Evolutionary conservation across 192 early-diverging fungal species (phyloP).

Genomic region (Mortierella antarctica): DNA sequence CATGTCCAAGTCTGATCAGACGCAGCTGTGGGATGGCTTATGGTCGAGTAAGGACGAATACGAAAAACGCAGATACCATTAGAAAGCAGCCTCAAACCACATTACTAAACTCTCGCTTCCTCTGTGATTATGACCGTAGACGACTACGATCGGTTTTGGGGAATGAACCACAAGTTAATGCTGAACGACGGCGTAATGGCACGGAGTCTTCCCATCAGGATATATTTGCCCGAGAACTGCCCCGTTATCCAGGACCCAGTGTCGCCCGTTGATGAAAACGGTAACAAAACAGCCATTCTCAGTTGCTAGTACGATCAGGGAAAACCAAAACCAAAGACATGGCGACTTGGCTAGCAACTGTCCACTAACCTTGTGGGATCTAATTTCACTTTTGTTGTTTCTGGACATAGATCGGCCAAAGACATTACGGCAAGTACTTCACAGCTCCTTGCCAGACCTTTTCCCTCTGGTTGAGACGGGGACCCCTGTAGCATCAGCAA

Average conservation of each 20-base stretch:
- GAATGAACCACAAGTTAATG: constrained; percentile 68
- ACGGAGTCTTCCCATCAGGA: constrained; percentile 67
- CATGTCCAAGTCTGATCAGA: constrained; percentile 84
- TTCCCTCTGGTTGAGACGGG: constrained; percentile 53
- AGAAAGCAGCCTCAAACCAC: not conserved
- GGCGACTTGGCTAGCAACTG: not conserved
- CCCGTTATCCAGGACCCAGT: constrained; percentile 73
- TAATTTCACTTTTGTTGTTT: not conserved
- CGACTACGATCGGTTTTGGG: constrained; percentile 69
- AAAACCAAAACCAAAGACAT: not conserved
- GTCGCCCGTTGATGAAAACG: constrained; percentile 59
- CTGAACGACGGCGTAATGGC: constrained; percentile 55
- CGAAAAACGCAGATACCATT: not conserved
- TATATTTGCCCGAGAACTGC: constrained; percentile 67
- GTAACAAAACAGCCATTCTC: constrained; percentile 14
- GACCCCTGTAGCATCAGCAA: constrained; percentile 54
- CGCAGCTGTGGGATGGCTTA: constrained; percentile 81
- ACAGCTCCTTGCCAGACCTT: constrained; percentile 59
- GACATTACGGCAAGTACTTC: constrained; percentile 60
- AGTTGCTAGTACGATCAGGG: not conserved
- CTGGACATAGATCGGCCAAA: constrained; percentile 37
- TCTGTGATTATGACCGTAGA: constrained; percentile 30
- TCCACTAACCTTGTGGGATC: constrained; percentile 6
- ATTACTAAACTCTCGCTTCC: not conserved
- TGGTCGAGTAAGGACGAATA: constrained; percentile 57